Base-by-base conservation (phyloP, 441 rosid genomes). In the Corymbia citriodora region DNA sequence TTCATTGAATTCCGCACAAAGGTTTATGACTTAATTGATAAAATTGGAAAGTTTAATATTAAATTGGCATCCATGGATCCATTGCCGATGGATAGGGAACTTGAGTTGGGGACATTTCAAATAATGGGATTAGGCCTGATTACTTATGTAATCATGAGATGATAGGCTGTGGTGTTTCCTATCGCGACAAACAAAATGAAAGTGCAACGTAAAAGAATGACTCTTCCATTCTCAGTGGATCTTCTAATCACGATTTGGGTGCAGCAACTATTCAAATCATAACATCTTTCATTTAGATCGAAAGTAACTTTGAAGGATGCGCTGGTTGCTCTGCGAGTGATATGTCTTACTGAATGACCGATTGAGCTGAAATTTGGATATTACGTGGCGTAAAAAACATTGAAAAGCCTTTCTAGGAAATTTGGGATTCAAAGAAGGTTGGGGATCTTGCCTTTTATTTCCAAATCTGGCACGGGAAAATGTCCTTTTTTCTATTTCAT, bases 1-100 rank as follows among this genome's bases (percentile, higher is more conserved):
- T 14, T 19, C 1, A 18, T 72, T 6, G 65, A 9, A 36, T 72
- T 70, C 18, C 1, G 0, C 0, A 0, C 23, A 5, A 6, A 33
- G 0, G 2, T 40, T 40, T 6, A 40, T 23, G 2, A 59, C 13
- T 25, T 10, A 5, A 10, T 25, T 25, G n/a, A 6, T 3, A 25
- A 25, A 10, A 59, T 59, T 3, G 15, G 25, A 59, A 59, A 11
- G 3, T 25, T 59, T 59, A 25, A 10, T 2, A 25, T 11, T 25
- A n/a, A 57, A 57, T 9, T 57, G 27, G 5, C 25, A 21, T 57
- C 1, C 5, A 27, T n/a, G 36, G 36, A 65, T 65, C 72, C 36
- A 3, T n/a, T 14, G 79, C 79, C 33, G 13, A 33, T 70, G 40
- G 29, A 33, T 70, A 74, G 29, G 83, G 50, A 40, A 74, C 83